phyloP scores from a whole-genome alignment of 345 rosid species.

The Boechera divaricarpa region DNA sequence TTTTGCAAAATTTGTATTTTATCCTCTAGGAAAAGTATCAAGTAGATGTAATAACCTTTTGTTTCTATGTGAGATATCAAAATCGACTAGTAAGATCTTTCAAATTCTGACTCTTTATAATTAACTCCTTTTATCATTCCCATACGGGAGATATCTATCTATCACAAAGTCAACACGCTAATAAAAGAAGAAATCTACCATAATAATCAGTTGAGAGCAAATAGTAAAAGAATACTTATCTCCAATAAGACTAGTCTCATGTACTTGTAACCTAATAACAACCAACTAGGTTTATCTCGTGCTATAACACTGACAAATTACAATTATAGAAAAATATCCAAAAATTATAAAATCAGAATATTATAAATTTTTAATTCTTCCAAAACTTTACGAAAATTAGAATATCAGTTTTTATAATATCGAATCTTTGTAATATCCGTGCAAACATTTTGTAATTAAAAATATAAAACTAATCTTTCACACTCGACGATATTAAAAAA shows the following conservation, averaged over 20 bases:
- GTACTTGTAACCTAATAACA: not conserved
- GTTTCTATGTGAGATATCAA: slow-evolving; percentile 21
- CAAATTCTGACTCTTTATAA: not conserved
- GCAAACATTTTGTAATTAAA: no score
- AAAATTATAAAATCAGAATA: no score
- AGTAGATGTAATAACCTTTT: slow-evolving; percentile 13
- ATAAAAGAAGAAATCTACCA: not conserved
- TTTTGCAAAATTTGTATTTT: not conserved
- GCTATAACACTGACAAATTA: no score
- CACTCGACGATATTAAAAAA: no score
- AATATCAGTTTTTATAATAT: no score
- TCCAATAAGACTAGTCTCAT: not conserved
- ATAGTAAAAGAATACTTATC: not conserved
- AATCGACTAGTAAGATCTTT: not conserved
- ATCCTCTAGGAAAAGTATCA: not conserved
- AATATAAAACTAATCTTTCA: no score
- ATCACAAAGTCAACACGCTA: not conserved
- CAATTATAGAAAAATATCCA: no score
- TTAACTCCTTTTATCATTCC: not conserved
- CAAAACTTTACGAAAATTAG: no score
- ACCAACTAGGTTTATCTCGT: no score
- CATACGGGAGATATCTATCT: no score
- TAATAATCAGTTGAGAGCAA: not conserved
- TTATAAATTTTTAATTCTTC: no score
- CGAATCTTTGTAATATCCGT: no score